phyloP scores from a whole-genome alignment of 2,329 filamentous ascomycete genomes.

The Rachicladosporium sp. region DNA sequence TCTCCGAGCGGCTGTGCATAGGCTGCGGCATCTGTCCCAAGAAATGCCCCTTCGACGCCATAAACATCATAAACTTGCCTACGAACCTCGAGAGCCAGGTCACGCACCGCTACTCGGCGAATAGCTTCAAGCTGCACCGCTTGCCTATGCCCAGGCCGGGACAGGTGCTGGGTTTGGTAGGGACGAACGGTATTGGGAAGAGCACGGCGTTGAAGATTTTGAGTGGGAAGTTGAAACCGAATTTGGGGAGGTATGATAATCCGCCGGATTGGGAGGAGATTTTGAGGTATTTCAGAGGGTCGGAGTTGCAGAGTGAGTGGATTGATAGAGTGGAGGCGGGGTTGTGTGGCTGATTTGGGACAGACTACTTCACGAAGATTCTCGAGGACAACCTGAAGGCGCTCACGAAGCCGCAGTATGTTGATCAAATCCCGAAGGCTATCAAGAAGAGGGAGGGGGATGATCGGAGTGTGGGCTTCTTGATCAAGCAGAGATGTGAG shows the following conservation, averaged over 20 bases:
- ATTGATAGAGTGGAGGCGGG: neutral
- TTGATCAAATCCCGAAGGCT: conserved; percentile 92
- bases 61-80: conserved; percentile 99
- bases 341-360: conserved; percentile 9
- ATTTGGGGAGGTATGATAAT: conserved; percentile 87
- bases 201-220: conserved; percentile 99
- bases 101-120: conserved; percentile 96
- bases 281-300: conserved; percentile 94
- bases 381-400: conserved; percentile 95
- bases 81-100: conserved; percentile 98
- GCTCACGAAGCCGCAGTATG: conserved; percentile 97
- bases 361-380: conserved; percentile 97
- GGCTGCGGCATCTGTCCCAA: conserved; percentile 99
- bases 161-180: conserved; percentile 89
- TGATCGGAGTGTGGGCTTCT: conserved; percentile 58
- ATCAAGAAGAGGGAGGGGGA: conserved; percentile 57
- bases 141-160: conserved; percentile 91
- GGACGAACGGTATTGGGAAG: conserved; percentile 99
- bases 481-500: conserved; percentile 65
- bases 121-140: conserved; percentile 98
- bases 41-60: conserved; percentile 96
- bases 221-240: conserved; percentile 96
- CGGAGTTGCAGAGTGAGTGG: conserved; percentile 79
- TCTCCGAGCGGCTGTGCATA: conserved; percentile 90
- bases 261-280: conserved; percentile 99